These are phyloP conservation scores for Pelargonium cotyledonis DNA, from an alignment of 441 rosid genomes.

Conservation along the genomic window DNA sequence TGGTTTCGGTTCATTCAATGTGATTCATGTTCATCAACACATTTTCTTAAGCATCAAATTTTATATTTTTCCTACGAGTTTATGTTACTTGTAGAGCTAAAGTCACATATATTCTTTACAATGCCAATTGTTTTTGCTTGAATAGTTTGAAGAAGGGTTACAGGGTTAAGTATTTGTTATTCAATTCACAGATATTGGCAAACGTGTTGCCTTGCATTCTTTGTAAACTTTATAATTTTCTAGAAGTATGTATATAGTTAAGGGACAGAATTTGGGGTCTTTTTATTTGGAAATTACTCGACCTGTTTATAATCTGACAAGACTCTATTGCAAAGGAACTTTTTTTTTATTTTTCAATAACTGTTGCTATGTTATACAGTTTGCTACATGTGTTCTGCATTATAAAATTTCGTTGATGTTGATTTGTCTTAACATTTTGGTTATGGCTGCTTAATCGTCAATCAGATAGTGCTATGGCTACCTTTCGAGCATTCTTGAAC, in stretches of 20 bases:
- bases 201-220: not conserved
- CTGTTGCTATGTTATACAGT: not conserved
- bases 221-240: not conserved
- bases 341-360: no score
- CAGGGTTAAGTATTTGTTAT: not conserved
- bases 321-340: not conserved
- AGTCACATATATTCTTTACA: not conserved
- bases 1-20: no score
- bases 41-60: no score
- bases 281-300: not conserved
- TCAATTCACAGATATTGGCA: not conserved
- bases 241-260: not conserved
- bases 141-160: not conserved
- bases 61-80: not conserved
- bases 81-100: not conserved
- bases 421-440: not conserved
- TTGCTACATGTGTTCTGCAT: not conserved
- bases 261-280: not conserved
- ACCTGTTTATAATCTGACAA: not conserved
- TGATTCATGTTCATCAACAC: no score
- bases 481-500: constrained; percentile 74
- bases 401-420: not conserved
- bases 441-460: not conserved
- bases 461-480: constrained; percentile 27
- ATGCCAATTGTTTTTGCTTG: not conserved